These are phyloP conservation scores for Cryptococcus sp. DNA, from an alignment of 1,284 basidiomycete genomes.

Conservation along the genomic window DNA sequence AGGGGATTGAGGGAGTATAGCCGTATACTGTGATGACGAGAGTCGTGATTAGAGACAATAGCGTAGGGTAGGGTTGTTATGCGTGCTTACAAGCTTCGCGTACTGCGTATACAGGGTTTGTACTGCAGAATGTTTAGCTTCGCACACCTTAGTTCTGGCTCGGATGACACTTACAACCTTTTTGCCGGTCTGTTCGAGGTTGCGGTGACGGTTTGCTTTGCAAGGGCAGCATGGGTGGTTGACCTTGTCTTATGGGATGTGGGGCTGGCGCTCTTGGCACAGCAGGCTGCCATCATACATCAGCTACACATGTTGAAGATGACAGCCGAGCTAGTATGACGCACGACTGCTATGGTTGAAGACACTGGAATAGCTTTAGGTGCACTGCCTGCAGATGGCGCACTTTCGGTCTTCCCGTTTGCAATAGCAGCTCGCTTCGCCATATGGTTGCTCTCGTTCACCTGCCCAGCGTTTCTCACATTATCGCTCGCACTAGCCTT, in stretches of 20 bases:
- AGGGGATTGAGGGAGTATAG: conserved; percentile 31
- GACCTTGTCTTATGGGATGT: neutral
- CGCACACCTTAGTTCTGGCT: neutral
- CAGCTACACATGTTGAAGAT: too few species aligned
- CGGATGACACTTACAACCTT: conserved; percentile 30
- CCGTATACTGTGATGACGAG: conserved; percentile 29
- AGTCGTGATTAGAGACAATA: neutral
- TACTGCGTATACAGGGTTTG: conserved; percentile 43
- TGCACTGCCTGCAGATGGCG: too few species aligned
- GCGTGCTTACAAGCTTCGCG: conserved; percentile 35
- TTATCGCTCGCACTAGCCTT: neutral
- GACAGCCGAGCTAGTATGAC: too few species aligned
- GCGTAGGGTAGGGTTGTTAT: neutral
- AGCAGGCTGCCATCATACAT: too few species aligned
- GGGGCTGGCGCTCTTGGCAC: neutral
- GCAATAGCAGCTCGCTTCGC: too few species aligned
- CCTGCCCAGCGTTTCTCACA: neutral
- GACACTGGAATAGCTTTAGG: too few species aligned
- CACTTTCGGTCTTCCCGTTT: too few species aligned
- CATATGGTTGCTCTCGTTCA: too few species aligned
- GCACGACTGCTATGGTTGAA: too few species aligned
- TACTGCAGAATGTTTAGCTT: conserved; percentile 25
- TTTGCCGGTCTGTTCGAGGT: conserved; percentile 42
- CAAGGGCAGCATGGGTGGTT: conserved; percentile 25
- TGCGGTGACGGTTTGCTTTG: conserved; percentile 29